A percentile compares a stretch with the other conserved stretches of the same genome.
Evolutionary conservation across 768 basidiomycete genomes (phyloP).

Genomic region (Coprinellus micaceus): DNA sequence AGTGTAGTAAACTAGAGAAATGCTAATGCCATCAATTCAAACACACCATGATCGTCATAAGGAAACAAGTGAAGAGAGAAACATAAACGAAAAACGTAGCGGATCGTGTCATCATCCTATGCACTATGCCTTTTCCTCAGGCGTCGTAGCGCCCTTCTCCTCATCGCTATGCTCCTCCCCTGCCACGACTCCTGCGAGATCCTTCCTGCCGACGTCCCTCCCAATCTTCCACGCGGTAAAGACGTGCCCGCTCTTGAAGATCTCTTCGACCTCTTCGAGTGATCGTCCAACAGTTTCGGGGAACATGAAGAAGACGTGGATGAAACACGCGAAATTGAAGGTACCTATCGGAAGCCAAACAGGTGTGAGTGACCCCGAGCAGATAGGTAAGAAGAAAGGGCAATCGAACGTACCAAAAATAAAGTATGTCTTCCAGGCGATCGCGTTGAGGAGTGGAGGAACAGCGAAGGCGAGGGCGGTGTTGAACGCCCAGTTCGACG

Average conservation of each 20-base stretch:
- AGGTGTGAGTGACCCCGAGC: no score
- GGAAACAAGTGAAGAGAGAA: no score
- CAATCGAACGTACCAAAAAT: conserved; percentile 54
- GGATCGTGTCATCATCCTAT: no score
- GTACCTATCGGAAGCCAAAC: conserved; percentile 19
- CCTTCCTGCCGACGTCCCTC: conserved; percentile 57
- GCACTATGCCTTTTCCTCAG: conserved; percentile 17
- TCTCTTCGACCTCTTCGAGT: conserved; percentile 76
- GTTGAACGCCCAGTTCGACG: conserved; percentile 64
- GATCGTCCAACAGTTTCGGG: conserved; percentile 73
- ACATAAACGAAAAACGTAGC: no score
- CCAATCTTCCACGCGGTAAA: conserved; percentile 72
- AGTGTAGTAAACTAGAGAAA: no score
- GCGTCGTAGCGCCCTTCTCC: conserved; percentile 13
- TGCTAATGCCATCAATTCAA: no score
- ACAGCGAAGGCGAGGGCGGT: conserved; percentile 73
- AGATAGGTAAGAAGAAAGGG: no score
- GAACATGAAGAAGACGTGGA: conserved; percentile 77
- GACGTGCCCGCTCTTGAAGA: conserved; percentile 64
- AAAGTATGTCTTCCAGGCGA: conserved; percentile 75
- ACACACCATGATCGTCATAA: no score
- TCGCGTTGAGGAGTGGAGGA: conserved; percentile 61
- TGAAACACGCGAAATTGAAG: conserved; percentile 69
- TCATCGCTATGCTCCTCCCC: not conserved
- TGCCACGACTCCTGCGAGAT: not conserved